Evolutionary conservation across 2,329 filamentous ascomycete species (phyloP), one percentile per base, ranked within the genome.

Genomic region (Fusarium irregulare): DNA sequence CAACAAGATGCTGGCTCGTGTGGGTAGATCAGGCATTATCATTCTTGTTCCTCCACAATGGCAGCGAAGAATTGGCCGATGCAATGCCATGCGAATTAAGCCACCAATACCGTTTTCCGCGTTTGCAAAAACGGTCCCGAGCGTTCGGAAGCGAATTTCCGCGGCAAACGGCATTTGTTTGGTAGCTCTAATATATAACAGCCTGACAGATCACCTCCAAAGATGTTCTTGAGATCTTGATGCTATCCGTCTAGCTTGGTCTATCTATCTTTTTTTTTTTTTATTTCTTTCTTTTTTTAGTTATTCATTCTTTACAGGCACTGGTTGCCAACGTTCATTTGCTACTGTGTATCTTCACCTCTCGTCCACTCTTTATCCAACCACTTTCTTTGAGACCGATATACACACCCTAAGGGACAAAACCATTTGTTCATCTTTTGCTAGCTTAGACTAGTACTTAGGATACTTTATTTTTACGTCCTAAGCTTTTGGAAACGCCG

Each of bases 301-400:
- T 49, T 44, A 7, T 60, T 56, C 66, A 41, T 69, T 68, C 60
- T 59, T 68, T 69, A 60, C 44, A 49, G 61, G 66, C 65, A 68
- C 65, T 69, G 66, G 66, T 60, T 68, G 66, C 66, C 56, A 60
- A 47, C 21, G 40, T 68, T 68, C 65, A 23, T 60, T 68, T 53
- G 60, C 61, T 51, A 45, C 40, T 51, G 63, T 47, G 34, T 56
- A 37, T 49, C 56, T 23, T 25, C 40, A 47, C 25, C 4, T 48
- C 32, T 45, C 18, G 28, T 55, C 55, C 49, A 56, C 18, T 69
- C 60, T 53, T 53, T 42, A 20, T 14, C 10, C 16, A 30, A 46
- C 30, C 30, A 54, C 23, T 27, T 51, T 41, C 49, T 51, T 51
- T 51, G 49, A 51, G 34, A 64, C 25, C 32, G 30, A 64, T 49